phyloP scores from a whole-genome alignment of 1,284 basidiomycete genomes.

The Pseudomicrostroma phylloplanum region DNA sequence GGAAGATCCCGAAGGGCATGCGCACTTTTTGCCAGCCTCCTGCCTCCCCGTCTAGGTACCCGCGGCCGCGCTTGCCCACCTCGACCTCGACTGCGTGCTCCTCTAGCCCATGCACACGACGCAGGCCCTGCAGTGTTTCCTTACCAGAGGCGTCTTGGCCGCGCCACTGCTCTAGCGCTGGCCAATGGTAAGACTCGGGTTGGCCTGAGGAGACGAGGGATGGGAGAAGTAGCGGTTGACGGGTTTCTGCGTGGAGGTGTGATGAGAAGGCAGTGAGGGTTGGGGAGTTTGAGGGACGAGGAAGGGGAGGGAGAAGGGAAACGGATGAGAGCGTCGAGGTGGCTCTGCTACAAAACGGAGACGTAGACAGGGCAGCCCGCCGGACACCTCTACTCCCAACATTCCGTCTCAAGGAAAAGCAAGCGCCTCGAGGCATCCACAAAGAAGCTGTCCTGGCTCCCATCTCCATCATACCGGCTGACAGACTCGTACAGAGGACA shows the following conservation, averaged over 20 bases:
- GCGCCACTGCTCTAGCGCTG: slow-evolving; percentile 1
- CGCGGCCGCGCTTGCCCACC: slow-evolving; percentile 13
- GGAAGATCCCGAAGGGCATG: slow-evolving; percentile 30
- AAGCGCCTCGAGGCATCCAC: too few species aligned
- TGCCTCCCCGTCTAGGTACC: slow-evolving; percentile 20
- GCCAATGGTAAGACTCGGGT: background rate
- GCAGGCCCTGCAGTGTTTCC: slow-evolving; percentile 25
- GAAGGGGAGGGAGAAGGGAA: background rate
- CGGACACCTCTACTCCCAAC: too few species aligned
- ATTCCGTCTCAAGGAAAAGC: too few species aligned
- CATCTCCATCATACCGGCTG: too few species aligned
- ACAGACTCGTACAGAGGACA: too few species aligned
- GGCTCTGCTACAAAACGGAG: too few species aligned
- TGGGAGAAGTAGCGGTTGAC: background rate
- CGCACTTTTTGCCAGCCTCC: slow-evolving; percentile 26
- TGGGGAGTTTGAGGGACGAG: background rate
- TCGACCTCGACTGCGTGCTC: slow-evolving; percentile 28
- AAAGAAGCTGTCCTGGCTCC: too few species aligned
- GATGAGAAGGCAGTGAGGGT: background rate
- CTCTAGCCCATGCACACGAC: slow-evolving; percentile 12
- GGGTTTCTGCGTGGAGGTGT: background rate
- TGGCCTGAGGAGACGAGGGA: background rate
- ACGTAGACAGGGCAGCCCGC: too few species aligned
- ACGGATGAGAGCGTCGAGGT: too few species aligned
- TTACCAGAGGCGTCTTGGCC: slow-evolving; percentile 12